Base-by-base conservation (phyloP, 2,329 filamentous ascomycete genomes). In the Aspergillus carbonarius region DNA sequence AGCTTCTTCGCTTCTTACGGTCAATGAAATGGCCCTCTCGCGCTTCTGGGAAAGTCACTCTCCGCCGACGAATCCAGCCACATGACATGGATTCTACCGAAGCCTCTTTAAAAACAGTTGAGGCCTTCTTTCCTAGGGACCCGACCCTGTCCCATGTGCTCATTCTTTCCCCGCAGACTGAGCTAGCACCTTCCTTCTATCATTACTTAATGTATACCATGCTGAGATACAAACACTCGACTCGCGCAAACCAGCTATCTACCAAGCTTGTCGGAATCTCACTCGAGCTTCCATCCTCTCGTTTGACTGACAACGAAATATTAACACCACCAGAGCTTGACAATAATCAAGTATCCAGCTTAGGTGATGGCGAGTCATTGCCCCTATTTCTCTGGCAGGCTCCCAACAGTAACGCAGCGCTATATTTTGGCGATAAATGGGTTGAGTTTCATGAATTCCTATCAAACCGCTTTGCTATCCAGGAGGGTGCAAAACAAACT, bases 381-480 rank as follows among this genome's bases (percentile, higher is more conserved):
- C 82, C 84, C 0, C 81, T 89, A 0, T 96, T 96, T 68, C 79
- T 96, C 8, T 96, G 92, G 88, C 90, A 96, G 74, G 86, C 88
- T 2, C 93, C 93, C 5, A 90, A 87, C 63, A 91, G 88, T 69
- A 89, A 95, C 63, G 93, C 93, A 0, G 85, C 88, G 10, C 81
- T 99, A 9, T 88, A 93, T 71, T 87, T 95, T 57, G 92, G 93
- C 44, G 85, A 92, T 49, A 92, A 89, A 69, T 99, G 95, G 95
- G 78, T 85, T 12, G 91, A 96, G 66, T 82, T 96, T 9, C 92
- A 97, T 71, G 84, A 86, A 10, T 95, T 96, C 66, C 82, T 96
- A 2, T 85, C 89, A 10, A 82, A 84, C 49, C 80, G 87, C 6
- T 77, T 93, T 9, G 64, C 71, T 13, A 69, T 66, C 23, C 63